Percentiles rank a stretch among this genome's conserved stretches.
Conservation (phyloP, 2,329 filamentous ascomycete species). For the Phialemoniopsis sp. region DNA sequence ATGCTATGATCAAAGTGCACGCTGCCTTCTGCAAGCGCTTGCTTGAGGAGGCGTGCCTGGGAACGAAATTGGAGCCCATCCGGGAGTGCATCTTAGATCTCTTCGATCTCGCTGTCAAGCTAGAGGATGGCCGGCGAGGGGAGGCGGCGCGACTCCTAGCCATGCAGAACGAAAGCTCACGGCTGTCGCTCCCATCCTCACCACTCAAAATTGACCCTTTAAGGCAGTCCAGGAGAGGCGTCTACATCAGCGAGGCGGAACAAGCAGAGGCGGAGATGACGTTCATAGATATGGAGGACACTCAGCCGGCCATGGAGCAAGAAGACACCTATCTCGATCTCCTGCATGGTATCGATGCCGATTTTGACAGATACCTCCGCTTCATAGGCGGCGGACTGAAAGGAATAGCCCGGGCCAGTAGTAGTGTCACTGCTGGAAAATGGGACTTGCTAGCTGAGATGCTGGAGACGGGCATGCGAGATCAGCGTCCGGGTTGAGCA, state of each 20-base stretch:
- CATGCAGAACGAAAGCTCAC: slow-evolving; percentile 31
- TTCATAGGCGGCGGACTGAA: slow-evolving; percentile 73
- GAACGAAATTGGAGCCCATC: slow-evolving; percentile 64
- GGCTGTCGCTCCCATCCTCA: slow-evolving; percentile 29
- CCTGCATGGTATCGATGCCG: slow-evolving; percentile 51
- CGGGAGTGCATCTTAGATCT: slow-evolving; percentile 69
- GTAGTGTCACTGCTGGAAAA: slow-evolving; percentile 49
- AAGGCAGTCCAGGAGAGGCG: slow-evolving; percentile 17
- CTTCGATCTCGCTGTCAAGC: slow-evolving; percentile 68
- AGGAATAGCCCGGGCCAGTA: slow-evolving; percentile 70
- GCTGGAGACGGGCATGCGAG: slow-evolving; percentile 51
- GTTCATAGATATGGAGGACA: slow-evolving; percentile 13
- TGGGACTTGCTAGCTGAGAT: slow-evolving; percentile 84
- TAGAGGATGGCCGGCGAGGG: slow-evolving; percentile 55
- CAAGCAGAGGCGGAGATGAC: slow-evolving; percentile 12
- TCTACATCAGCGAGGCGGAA: slow-evolving; percentile 15
- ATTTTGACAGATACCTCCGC: slow-evolving; percentile 61
- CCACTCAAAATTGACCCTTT: slow-evolving; percentile 18
- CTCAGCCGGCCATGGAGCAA: background rate
- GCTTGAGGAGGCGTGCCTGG: slow-evolving; percentile 65
- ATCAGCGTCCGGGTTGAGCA: background rate
- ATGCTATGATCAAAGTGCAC: slow-evolving; percentile 75
- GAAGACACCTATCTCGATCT: slow-evolving; percentile 42
- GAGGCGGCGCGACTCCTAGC: slow-evolving; percentile 30
- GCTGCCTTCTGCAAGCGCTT: slow-evolving; percentile 57